These are phyloP conservation scores for Mycena polygramma DNA, from an alignment of 768 basidiomycete genomes.

Conservation along the genomic window DNA sequence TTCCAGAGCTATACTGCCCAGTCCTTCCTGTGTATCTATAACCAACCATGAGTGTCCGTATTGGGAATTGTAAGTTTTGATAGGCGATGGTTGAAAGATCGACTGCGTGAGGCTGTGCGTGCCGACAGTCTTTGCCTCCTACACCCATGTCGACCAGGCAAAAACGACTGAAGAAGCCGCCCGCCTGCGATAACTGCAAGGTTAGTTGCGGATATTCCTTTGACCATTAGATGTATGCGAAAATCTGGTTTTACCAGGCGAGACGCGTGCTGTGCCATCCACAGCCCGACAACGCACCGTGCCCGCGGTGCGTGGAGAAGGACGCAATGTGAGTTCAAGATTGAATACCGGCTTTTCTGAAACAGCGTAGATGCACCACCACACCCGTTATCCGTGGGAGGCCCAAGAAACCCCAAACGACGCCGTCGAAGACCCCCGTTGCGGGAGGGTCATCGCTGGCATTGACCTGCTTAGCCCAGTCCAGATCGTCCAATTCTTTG, in stretches of 20 bases:
- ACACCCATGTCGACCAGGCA: background rate
- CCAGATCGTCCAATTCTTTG: background rate
- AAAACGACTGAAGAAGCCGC: slow-evolving; percentile 2
- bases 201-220: background rate
- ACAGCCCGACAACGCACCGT: slow-evolving; percentile 4
- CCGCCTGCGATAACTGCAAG: slow-evolving; percentile 14
- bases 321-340: background rate
- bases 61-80: too few species aligned
- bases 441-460: background rate
- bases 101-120: too few species aligned
- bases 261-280: slow-evolving; percentile 21
- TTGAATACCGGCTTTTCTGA: too few species aligned
- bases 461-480: background rate
- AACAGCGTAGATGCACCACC: slow-evolving; percentile 5
- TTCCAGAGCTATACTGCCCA: too few species aligned
- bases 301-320: slow-evolving; percentile 23
- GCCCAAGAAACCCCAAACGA: background rate
- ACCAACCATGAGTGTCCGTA: too few species aligned
- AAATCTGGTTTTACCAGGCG: background rate
- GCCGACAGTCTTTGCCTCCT: too few species aligned
- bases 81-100: too few species aligned
- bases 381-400: slow-evolving; percentile 17
- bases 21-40: too few species aligned
- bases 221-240: background rate
- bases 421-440: background rate